phyloP scores from a whole-genome alignment of 2,329 filamentous ascomycete genomes.

The Pseudogymnoascus sp. region DNA sequence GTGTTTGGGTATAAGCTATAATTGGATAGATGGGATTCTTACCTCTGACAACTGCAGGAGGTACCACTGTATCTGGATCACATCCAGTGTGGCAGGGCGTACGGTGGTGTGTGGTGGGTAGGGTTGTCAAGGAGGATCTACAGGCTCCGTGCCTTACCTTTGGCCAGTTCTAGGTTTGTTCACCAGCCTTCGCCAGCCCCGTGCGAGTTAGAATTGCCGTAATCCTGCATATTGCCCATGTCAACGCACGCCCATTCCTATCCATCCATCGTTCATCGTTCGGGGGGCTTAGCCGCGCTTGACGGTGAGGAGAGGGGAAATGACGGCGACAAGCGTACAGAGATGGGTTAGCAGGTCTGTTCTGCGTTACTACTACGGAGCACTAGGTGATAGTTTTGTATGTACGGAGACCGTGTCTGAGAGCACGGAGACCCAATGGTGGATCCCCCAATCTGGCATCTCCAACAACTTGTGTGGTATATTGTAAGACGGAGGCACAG shows the following conservation, averaged over 20 bases:
- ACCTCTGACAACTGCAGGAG: not conserved
- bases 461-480: not conserved
- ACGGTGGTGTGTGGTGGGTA: not conserved
- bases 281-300: conserved; percentile 5
- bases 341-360: not conserved
- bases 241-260: not conserved
- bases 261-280: not conserved
- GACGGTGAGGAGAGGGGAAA: not conserved
- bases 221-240: not conserved
- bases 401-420: not conserved
- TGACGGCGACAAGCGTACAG: not conserved
- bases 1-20: not conserved
- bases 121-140: not conserved
- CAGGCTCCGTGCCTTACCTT: not conserved
- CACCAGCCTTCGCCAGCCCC: not conserved
- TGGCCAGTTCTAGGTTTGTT: not conserved
- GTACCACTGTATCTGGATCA: not conserved
- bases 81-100: not conserved
- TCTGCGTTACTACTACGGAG: not conserved
- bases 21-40: conserved; percentile 7
- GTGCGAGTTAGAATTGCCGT: not conserved
- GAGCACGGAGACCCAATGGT: conserved; percentile 3
- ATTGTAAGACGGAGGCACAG: not conserved
- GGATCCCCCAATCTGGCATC: not conserved
- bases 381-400: not conserved